A percentile compares a stretch with the other conserved stretches of the same genome.
These are phyloP conservation scores for Hygrophorus russula DNA, from an alignment of 768 basidiomycete species.

Conservation along the genomic window DNA sequence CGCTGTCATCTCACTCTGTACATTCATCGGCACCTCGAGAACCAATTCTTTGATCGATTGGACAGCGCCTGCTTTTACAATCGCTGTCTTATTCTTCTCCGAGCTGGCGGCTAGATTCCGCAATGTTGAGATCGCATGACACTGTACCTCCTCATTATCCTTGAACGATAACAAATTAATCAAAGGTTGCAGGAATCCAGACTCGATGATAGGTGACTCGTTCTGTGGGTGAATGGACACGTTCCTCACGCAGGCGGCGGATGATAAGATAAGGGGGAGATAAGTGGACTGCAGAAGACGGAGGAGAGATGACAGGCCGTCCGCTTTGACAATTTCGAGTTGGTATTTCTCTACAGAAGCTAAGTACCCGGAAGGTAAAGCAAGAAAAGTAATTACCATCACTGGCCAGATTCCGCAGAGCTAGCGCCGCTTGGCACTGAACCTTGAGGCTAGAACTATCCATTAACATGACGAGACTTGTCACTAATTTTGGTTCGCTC, in stretches of 20 bases:
- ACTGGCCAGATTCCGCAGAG: slow-evolving; percentile 91
- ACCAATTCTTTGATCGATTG: slow-evolving; percentile 96
- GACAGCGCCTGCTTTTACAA: slow-evolving; percentile 95
- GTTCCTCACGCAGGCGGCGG: slow-evolving; percentile 97
- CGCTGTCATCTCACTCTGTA: slow-evolving; percentile 99
- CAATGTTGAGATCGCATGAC: slow-evolving; percentile 95
- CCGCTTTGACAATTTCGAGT: slow-evolving; percentile 93
- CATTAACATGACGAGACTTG: slow-evolving; percentile 91
- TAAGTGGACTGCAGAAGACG: slow-evolving; percentile 95
- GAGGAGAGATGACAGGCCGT: slow-evolving; percentile 84
- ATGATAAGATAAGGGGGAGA: slow-evolving; percentile 93
- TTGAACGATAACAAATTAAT: slow-evolving; percentile 96
- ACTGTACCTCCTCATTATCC: slow-evolving; percentile 99
- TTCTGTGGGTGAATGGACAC: slow-evolving; percentile 98
- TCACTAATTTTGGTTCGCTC: slow-evolving; percentile 89
- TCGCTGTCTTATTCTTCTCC: slow-evolving; percentile 97
- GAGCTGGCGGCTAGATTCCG: slow-evolving; percentile 94
- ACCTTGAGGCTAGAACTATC: slow-evolving; percentile 96
- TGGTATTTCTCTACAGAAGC: slow-evolving; percentile 82
- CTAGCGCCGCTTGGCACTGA: slow-evolving; percentile 95
- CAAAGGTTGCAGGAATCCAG: slow-evolving; percentile 90
- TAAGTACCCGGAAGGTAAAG: slow-evolving; percentile 1
- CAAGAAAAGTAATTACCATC: slow-evolving; percentile 52
- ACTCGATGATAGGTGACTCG: slow-evolving; percentile 98
- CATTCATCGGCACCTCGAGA: slow-evolving; percentile 87